Conservation (phyloP, 2,329 filamentous ascomycete species). For the Ascochyta fabae region DNA sequence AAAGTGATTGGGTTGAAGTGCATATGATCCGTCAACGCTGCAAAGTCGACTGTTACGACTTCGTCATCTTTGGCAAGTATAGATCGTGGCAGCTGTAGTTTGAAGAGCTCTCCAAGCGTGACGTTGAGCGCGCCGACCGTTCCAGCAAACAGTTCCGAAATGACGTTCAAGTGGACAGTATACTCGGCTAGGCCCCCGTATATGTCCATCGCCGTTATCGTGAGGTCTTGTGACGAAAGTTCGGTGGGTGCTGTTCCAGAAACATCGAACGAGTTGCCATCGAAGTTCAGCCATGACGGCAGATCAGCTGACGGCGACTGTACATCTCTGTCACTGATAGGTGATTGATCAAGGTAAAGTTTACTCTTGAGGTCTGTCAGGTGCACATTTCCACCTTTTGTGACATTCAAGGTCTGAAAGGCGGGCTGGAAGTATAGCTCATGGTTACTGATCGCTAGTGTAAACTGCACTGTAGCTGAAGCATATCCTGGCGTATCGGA, state of each 20-base stretch:
- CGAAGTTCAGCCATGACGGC: conserved; percentile 74
- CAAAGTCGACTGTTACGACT: conserved; percentile 53
- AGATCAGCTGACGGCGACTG: conserved; percentile 59
- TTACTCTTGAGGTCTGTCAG: conserved; percentile 40
- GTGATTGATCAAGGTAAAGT: conserved; percentile 46
- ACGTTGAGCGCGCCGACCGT: conserved; percentile 56
- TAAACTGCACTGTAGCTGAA: conserved; percentile 69
- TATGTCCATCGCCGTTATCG: conserved; percentile 65
- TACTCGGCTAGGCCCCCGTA: conserved; percentile 66
- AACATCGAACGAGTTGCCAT: conserved; percentile 67
- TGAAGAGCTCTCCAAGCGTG: conserved; percentile 58
- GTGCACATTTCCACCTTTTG: conserved; percentile 39
- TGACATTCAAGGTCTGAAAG: conserved; percentile 40
- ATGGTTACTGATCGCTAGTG: conserved; percentile 74
- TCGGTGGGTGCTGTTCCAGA: conserved; percentile 68
- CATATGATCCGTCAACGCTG: conserved; percentile 56
- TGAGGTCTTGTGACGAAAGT: conserved; percentile 67
- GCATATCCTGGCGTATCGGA: conserved; percentile 82
- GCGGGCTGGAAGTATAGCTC: conserved; percentile 68
- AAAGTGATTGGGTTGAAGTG: conserved; percentile 54
- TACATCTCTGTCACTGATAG: conserved; percentile 59
- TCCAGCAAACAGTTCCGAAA: conserved; percentile 52
- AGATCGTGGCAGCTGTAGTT: conserved; percentile 54
- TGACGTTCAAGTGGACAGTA: conserved; percentile 57
- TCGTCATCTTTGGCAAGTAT: conserved; percentile 52